A percentile compares a stretch with the other conserved stretches of the same genome.
These are phyloP conservation scores for Botrytis byssoidea DNA, from an alignment of 2,329 filamentous ascomycete species.

Conservation along the genomic window DNA sequence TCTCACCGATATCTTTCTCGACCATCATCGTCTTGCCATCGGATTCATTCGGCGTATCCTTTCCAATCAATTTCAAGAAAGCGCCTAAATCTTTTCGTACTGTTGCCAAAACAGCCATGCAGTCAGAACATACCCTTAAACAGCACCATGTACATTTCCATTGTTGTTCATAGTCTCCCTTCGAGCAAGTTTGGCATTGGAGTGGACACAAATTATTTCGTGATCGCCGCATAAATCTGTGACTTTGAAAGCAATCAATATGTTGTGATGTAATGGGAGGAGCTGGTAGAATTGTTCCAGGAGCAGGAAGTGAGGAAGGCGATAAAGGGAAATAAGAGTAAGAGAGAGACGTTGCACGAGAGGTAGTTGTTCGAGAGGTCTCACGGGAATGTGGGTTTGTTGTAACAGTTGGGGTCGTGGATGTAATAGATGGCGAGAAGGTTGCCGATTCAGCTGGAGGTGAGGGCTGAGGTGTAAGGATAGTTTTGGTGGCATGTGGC, in stretches of 20 bases:
- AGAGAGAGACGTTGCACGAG: conserved; percentile 21
- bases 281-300: conserved; percentile 29
- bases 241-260: conserved; percentile 37
- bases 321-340: conserved; percentile 10
- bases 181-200: conserved; percentile 38
- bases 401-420: conserved; percentile 3
- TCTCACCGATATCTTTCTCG: not conserved
- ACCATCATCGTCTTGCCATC: not conserved
- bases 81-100: conserved; percentile 32
- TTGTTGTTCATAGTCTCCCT: conserved; percentile 32
- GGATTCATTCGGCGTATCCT: not conserved
- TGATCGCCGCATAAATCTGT: conserved; percentile 35
- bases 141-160: conserved; percentile 40
- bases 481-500: conserved; percentile 24
- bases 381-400: conserved; percentile 11
- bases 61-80: conserved; percentile 6
- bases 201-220: conserved; percentile 36
- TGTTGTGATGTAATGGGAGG: conserved; percentile 32
- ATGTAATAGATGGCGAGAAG: conserved; percentile 1
- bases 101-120: conserved; percentile 34
- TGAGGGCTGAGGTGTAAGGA: conserved; percentile 32
- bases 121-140: conserved; percentile 37
- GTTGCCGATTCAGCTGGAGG: conserved; percentile 12
- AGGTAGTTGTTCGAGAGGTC: conserved; percentile 15
- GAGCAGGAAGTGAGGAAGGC: conserved; percentile 23